phyloP scores from a whole-genome alignment of 306 rosid genomes.

The Inga leiocalycina region DNA sequence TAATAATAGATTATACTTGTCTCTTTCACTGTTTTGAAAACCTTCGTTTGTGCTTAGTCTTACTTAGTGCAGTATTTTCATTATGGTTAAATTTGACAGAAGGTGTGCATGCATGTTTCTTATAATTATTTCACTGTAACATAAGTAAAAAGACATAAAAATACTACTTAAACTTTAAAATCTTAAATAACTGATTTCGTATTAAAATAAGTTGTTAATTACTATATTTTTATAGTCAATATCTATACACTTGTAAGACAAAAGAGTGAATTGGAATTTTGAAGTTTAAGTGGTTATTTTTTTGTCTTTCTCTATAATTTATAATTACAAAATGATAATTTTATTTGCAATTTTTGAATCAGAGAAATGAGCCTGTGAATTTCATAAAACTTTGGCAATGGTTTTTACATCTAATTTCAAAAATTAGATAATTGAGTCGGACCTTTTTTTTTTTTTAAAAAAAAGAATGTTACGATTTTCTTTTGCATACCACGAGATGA shows the following conservation, averaged over 20 bases:
- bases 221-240: too few species aligned
- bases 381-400: not conserved
- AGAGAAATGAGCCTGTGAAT: not conserved
- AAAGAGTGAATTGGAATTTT: too few species aligned
- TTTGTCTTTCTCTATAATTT: not conserved
- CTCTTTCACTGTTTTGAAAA: not conserved
- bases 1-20: not conserved
- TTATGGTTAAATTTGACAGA: not conserved
- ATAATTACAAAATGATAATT: not conserved
- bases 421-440: not conserved
- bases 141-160: too few species aligned
- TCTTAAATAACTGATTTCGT: rapidly evolving
- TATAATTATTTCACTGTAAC: not conserved
- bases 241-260: too few species aligned
- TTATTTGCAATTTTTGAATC: not conserved
- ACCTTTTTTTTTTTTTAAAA: not conserved
- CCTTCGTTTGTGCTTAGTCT: not conserved
- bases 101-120: not conserved
- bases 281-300: too few species aligned
- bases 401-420: not conserved
- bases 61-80: not conserved
- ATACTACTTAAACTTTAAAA: too few species aligned
- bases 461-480: not conserved
- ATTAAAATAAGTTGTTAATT: too few species aligned
- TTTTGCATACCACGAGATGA: not conserved